Evolutionary conservation across 176 grass and related monocot species (phyloP).

Genomic region (Hyparrhenia diplandra): DNA sequence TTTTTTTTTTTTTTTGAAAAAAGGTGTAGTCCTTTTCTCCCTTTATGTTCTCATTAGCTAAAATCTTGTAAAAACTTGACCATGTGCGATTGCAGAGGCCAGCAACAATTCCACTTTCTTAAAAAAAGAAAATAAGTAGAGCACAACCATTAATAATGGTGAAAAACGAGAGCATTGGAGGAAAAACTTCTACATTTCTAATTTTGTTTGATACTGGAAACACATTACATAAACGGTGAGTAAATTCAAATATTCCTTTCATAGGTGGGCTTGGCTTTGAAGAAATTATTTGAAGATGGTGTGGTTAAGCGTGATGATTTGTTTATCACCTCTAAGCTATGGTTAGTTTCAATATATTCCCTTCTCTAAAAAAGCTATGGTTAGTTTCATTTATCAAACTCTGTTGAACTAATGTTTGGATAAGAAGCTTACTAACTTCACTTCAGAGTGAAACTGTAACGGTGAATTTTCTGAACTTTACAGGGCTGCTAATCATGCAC

Average conservation of each 20-base stretch:
- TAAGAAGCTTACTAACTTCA: background rate
- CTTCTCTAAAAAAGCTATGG: too few species aligned
- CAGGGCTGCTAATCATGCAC: constrained; percentile 26
- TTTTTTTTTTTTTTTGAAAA: too few species aligned
- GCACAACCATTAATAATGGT: background rate
- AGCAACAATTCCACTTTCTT: too few species aligned
- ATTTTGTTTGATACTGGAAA: background rate
- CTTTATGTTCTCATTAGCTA: too few species aligned
- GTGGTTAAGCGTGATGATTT: constrained; percentile 64
- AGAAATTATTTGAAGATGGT: constrained; percentile 62
- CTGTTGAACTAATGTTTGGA: background rate
- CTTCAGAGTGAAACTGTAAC: background rate
- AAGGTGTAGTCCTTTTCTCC: too few species aligned
- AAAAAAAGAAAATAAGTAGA: background rate
- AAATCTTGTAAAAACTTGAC: too few species aligned
- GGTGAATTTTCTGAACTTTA: background rate
- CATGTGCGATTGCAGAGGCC: too few species aligned
- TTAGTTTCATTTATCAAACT: constrained; percentile 25
- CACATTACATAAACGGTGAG: background rate
- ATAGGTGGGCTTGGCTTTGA: constrained; percentile 70
- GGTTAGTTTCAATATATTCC: constrained; percentile 48
- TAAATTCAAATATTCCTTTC: background rate
- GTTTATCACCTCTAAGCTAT: constrained; percentile 88
- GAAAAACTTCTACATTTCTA: background rate
- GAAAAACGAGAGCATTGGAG: background rate